Evolutionary conservation across 78 protist genomes (phyloP).

Genomic region (Dictyostelium firmibasis): DNA sequence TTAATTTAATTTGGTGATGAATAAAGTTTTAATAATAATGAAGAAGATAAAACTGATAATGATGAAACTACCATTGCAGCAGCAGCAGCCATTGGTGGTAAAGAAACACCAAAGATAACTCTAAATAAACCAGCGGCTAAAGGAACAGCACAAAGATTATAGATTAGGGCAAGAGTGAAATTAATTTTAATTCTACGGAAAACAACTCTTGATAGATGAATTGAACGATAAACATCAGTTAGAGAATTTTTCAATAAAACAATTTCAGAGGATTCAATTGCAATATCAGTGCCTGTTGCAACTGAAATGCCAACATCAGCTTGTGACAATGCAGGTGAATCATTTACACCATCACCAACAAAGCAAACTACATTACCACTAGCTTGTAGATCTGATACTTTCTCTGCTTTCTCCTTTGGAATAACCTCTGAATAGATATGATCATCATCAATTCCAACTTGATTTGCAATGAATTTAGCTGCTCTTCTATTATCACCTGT

Average conservation of each 20-base stretch:
- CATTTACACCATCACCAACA: slow-evolving; percentile 97
- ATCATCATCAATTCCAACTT: slow-evolving; percentile 49
- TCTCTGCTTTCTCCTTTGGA: slow-evolving; percentile 89
- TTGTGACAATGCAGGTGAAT: slow-evolving; percentile 88
- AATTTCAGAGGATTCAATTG: slow-evolving; percentile 92
- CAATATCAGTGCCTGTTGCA: slow-evolving; percentile 92
- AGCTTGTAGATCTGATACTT: slow-evolving; percentile 84
- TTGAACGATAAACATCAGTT: slow-evolving; percentile 85
- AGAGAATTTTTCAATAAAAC: slow-evolving; percentile 83
- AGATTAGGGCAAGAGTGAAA: slow-evolving; percentile 92
- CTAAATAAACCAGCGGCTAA: slow-evolving; percentile 84
- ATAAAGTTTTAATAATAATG: slow-evolving; percentile 61
- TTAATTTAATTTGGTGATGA: slow-evolving; percentile 35
- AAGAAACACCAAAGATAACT: slow-evolving; percentile 46
- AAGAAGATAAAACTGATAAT: slow-evolving; percentile 71
- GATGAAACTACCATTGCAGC: slow-evolving; percentile 76
- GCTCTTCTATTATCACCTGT: slow-evolving; percentile 93
- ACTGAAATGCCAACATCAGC: slow-evolving; percentile 93
- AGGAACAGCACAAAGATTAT: slow-evolving; percentile 87
- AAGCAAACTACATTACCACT: slow-evolving; percentile 85
- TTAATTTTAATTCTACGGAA: slow-evolving; percentile 88
- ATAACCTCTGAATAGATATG: slow-evolving; percentile 79
- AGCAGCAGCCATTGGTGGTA: slow-evolving; percentile 83
- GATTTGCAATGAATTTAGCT: slow-evolving; percentile 31
- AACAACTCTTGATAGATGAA: slow-evolving; percentile 85